Evolutionary conservation across 177 flowering plant species (phyloP), one percentile per base, ranked within the genome.

Genomic region (Vitis hybrid): DNA sequence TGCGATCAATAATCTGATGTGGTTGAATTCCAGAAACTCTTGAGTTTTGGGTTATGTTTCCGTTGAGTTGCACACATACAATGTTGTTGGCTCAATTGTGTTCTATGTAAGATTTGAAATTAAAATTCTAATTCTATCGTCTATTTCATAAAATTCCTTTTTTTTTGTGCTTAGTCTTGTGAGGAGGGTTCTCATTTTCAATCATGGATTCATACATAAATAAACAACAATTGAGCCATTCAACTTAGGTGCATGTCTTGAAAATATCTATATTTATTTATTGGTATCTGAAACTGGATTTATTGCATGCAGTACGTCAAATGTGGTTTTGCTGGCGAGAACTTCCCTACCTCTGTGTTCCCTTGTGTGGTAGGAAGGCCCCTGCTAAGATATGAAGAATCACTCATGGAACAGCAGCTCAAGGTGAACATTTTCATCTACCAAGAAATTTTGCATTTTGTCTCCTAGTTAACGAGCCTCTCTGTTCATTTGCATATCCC

Each of bases 311-410:
- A 95, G 97, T 94, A 96, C 83, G 99, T 94, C 11, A 96, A 96
- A 78, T 96, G 99, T 75, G 99, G 99, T 31, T 96, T 96, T 81
- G 94, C 99, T 5, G 98, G 97, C n/a, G 98, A 96, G 83, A 96
- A 96, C 77, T 96, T 94, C 66, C 98, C 99, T 6, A 89, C 97
- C 5, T 96, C 98, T 11, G 99, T 96, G 19, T 96, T 92, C 64
- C 99, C 99, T 33, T 94, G 97, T 74, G 94, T 92, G 63, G 95
- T 92, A 22, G 97, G 99, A 2, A 83, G 94, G 80, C 98, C 99
- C 2, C 82, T 95, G 92, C 81, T 95, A 38, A 88, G 98, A 1
- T 95, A 90, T 58, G 99, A 92, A 78, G 98, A 95, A 82, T 89
- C 97, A 13, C 84, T 95, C 20, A 81, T 79, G 71, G 99, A 95